Base-by-base conservation (phyloP, 2,329 filamentous ascomycete species). In the Cryphonectria japonica region DNA sequence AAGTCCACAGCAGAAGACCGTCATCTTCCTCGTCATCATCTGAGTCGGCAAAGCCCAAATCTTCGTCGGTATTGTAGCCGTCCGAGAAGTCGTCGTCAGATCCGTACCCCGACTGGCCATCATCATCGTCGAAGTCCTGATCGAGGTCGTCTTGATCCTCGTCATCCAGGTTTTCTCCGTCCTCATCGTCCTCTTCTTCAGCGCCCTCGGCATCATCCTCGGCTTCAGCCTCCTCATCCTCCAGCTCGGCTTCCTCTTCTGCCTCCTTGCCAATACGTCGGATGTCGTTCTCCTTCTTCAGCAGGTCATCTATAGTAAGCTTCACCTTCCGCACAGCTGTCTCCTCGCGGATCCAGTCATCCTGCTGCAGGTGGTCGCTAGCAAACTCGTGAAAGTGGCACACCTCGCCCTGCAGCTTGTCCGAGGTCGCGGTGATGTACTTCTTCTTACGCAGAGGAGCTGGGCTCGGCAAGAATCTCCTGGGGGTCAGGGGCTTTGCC, bases 301-400 rank as follows among this genome's bases (percentile, higher is more conserved):
- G 86, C 5, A 95, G 97, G 78, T 98, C 96, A 75, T 92, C 90
- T 74, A 99, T 91, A 4, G 95, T 98, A 54, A 99, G 85, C 77
- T 93, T 94, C 66, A 86, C 86, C 69, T 86, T 86, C 74, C 89
- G 85, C 43, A 88, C 87, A 9, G 87, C 85, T 46, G 88, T 85
- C 76, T 93, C 91, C 69, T 92, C 89, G 22, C 85, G 85, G 41
- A 97, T 93, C 96, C 96, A 99, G 76, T 97, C 95, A 71, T 98
- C 95, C 73, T 96, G 92, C 71, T 93, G 89, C 57, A 92, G 86
- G 71, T 90, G 87, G 66, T 93, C 94, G 78, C 92, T 94, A 60
- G 93, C 95, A 79, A 98, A 98, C 77, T 97, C 95, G 79, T 98
- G 93, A 78, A 98, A 98, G 65, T 83, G 89, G 78, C 83, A 89